Evolutionary conservation across 2,329 filamentous ascomycete genomes (phyloP).

Genomic region (Aspergillus sp.): DNA sequence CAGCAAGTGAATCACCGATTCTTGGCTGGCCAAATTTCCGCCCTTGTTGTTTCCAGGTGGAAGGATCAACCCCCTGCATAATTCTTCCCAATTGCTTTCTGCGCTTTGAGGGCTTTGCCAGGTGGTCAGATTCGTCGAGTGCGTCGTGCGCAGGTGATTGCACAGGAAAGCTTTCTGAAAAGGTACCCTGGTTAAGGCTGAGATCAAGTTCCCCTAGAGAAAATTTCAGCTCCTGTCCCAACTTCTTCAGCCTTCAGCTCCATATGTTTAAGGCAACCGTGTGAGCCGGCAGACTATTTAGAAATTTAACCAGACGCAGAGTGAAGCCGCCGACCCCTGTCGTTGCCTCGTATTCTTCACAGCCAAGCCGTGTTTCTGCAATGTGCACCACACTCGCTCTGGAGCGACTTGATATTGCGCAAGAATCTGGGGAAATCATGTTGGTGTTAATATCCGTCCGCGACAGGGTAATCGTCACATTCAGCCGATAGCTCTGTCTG

Average conservation of each 20-base stretch:
- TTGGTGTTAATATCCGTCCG: not conserved
- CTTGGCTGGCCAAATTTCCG: not conserved
- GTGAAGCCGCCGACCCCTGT: not conserved
- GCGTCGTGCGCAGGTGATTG: not conserved
- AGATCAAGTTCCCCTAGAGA: not conserved
- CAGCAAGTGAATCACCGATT: not conserved
- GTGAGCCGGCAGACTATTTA: not conserved
- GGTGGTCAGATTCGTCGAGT: not conserved
- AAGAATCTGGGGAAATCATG: conserved; percentile 2
- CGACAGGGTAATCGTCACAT: not conserved
- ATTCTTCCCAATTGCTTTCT: not conserved
- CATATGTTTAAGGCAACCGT: not conserved
- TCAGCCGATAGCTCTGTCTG: not conserved
- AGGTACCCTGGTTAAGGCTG: not conserved
- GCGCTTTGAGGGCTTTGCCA: not conserved
- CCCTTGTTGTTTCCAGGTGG: not conserved
- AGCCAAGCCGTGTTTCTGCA: not conserved
- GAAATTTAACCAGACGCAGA: not conserved
- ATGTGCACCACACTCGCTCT: not conserved
- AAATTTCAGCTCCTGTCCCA: not conserved
- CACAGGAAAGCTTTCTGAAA: not conserved
- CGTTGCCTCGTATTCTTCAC: not conserved
- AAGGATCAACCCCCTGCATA: not conserved
- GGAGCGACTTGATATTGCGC: not conserved
- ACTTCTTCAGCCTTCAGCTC: not conserved